Conservation (phyloP, 2,329 filamentous ascomycete species). For the Cordyceps cicadae region DNA sequence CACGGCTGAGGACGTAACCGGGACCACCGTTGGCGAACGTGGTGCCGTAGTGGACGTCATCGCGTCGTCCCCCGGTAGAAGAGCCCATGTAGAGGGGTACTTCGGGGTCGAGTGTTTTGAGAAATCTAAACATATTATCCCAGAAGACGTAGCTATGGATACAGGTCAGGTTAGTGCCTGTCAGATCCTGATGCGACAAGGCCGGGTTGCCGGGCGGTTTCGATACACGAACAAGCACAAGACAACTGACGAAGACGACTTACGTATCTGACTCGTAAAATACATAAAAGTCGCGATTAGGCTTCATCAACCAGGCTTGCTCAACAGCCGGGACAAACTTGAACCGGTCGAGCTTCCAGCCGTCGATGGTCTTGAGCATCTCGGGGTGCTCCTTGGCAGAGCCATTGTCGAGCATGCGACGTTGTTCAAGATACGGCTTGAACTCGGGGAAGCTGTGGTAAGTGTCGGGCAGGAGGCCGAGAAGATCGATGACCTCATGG, state of each 20-base stretch:
- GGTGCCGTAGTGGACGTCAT: background rate
- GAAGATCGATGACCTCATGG: slow-evolving; percentile 36
- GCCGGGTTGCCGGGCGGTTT: background rate
- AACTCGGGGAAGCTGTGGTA: slow-evolving; percentile 29
- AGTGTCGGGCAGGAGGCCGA: slow-evolving; percentile 34
- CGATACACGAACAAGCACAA: slow-evolving; percentile 11
- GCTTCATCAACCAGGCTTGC: slow-evolving; percentile 37
- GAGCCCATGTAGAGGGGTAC: slow-evolving; percentile 8
- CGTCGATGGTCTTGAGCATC: slow-evolving; percentile 26
- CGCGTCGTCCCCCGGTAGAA: slow-evolving; percentile 1
- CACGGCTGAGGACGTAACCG: slow-evolving; percentile 14
- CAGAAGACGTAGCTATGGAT: slow-evolving; percentile 13
- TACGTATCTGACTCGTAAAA: slow-evolving; percentile 50
- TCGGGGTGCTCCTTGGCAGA: slow-evolving; percentile 24
- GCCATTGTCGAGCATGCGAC: slow-evolving; percentile 25
- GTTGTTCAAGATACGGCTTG: slow-evolving; percentile 33
- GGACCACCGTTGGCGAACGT: slow-evolving; percentile 15
- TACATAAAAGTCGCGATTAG: slow-evolving; percentile 45
- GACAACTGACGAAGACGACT: slow-evolving; percentile 25
- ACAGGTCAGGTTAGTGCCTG: background rate
- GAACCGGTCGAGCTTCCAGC: slow-evolving; percentile 48
- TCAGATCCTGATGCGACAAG: background rate
- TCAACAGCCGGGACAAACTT: slow-evolving; percentile 50
- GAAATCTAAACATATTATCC: slow-evolving; percentile 14
- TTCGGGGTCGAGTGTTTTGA: slow-evolving; percentile 11